Percentiles rank a stretch among this genome's conserved stretches.
Conservation (phyloP, 176 grass and related monocot species). For the Juncus effusus region DNA sequence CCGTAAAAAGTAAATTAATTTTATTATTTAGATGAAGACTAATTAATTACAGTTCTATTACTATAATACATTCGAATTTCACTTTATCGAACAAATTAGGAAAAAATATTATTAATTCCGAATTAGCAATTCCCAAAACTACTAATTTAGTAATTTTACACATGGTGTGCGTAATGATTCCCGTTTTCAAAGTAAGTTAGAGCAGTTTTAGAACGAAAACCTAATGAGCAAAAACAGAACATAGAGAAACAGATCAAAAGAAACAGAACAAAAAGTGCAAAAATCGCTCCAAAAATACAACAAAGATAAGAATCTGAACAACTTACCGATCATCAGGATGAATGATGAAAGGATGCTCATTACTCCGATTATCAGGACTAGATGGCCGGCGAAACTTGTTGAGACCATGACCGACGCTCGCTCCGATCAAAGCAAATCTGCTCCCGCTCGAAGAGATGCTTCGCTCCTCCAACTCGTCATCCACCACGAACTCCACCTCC, state of each 20-base stretch:
- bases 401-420: conserved; percentile 42
- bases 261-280: neutral
- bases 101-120: too few species aligned
- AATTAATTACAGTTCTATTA: too few species aligned
- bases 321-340: conserved; percentile 62
- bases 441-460: conserved; percentile 47
- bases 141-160: too few species aligned
- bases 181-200: too few species aligned
- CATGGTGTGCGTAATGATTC: too few species aligned
- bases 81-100: too few species aligned
- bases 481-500: conserved; percentile 44
- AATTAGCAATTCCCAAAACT: too few species aligned
- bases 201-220: too few species aligned
- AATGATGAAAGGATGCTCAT: conserved; percentile 53
- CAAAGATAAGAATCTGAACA: neutral
- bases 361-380: neutral
- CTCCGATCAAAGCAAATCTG: conserved; percentile 44
- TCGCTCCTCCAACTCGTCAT: conserved; percentile 56
- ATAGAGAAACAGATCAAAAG: neutral
- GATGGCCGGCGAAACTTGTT: conserved; percentile 26
- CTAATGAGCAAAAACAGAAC: neutral
- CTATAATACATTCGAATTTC: too few species aligned
- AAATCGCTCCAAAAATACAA: neutral
- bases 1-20: too few species aligned
- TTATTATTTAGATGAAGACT: too few species aligned